Evolutionary conservation across 2,329 filamentous ascomycete species (phyloP), one percentile per base, ranked within the genome.

Genomic region (Microsporum ferrugineum): DNA sequence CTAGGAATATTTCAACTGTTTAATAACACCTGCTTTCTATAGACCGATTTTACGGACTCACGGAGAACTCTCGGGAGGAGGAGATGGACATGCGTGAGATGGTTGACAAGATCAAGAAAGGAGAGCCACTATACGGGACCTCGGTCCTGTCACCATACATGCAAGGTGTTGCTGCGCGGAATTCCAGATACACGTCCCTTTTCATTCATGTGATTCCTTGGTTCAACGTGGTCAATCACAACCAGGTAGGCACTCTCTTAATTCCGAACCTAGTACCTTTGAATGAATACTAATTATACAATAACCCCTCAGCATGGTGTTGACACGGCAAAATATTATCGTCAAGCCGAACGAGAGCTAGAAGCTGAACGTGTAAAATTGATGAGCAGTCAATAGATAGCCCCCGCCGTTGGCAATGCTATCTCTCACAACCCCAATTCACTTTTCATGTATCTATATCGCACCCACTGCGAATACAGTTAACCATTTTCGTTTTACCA

Each of bases 181-280:
- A 99, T 79, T 96, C 91, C 71, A 83, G 94, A 72, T 97, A 96
- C 80, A 87, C 89, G 41, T 88, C 88, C 45, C 80, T 94, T 36
- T 94, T 92, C 75, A 78, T 89, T 66, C 88, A 91, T 71, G 84
- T 92, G 60, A 78, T 99, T 61, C 91, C 92, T 43, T 97, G 91
- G 94, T 92, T 96, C 78, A 99, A 99, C 80, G 88, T 99, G 77
- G 92, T 96, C 71, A 97, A 99, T 77, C 94, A 99, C 77, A 86
- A 84, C 72, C 83, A 85, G 73, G 80, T 82, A 70, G 67, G 75
- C 33, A 68, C 27, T 10, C 10, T 23, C 8, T 60, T 27, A n/a
- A 7, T 17, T 6, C n/a, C 56, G 38, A 59, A 47, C 27, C 14
- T n/a, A 7, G 8, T 2, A 10, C 36, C 12, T 23, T 8, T 58